phyloP scores from a whole-genome alignment of 345 rosid species.

The Cardiospermum halicacabum region DNA sequence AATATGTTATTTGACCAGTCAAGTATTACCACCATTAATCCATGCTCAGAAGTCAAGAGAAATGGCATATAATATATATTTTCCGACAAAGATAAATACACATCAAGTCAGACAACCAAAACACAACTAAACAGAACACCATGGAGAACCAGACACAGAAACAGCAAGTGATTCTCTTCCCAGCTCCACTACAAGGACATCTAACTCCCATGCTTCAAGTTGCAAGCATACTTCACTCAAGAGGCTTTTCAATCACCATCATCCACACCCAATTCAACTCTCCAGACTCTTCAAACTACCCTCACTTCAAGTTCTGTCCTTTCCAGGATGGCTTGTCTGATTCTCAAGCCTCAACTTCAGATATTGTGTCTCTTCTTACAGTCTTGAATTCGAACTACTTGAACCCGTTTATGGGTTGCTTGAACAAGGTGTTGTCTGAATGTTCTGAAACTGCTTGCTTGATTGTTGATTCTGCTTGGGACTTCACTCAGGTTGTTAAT shows the following conservation, averaged over 20 bases:
- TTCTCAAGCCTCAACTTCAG: slow-evolving; percentile 7
- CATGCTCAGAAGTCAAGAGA: too few species aligned
- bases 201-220: slow-evolving; percentile 16
- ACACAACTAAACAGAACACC: too few species aligned
- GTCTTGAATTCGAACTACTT: slow-evolving; percentile 14
- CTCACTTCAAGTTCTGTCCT: slow-evolving; percentile 22
- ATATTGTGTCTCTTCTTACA: slow-evolving; percentile 12
- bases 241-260: slow-evolving; percentile 30
- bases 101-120: too few species aligned
- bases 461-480: slow-evolving; percentile 27
- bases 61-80: too few species aligned
- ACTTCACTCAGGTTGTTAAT: slow-evolving; percentile 32
- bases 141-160: slow-evolving; percentile 3
- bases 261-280: slow-evolving; percentile 31
- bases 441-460: slow-evolving; percentile 21
- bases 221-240: slow-evolving; percentile 23
- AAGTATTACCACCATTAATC: too few species aligned
- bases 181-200: slow-evolving; percentile 35
- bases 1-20: too few species aligned
- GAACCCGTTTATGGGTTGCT: slow-evolving; percentile 18
- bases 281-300: slow-evolving; percentile 23
- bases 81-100: too few species aligned
- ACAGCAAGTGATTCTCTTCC: slow-evolving; percentile 13
- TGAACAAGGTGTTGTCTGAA: slow-evolving; percentile 19
- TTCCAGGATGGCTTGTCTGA: slow-evolving; percentile 17